Evolutionary conservation across 768 basidiomycete genomes (phyloP).

Genomic region (Amanita molliuscula): DNA sequence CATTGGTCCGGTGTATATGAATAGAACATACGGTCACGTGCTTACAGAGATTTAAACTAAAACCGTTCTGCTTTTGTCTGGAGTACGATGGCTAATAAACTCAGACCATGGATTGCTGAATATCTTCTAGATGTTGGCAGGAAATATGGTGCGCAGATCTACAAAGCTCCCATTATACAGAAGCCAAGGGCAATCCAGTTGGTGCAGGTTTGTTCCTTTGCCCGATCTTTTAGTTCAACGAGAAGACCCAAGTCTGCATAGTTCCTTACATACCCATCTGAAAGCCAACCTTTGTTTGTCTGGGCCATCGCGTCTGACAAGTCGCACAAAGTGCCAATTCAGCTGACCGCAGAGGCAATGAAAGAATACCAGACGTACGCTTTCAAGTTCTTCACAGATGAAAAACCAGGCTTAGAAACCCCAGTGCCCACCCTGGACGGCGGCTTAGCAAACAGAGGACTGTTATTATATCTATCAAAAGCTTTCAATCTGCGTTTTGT

Average conservation of each 20-base stretch:
- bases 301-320: constrained; percentile 64
- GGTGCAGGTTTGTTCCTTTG: constrained; percentile 30
- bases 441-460: constrained; percentile 36
- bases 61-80: too few relatives aligned
- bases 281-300: constrained; percentile 28
- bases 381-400: neutral
- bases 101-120: constrained; percentile 46
- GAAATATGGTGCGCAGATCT: constrained; percentile 36
- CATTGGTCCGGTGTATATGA: too few relatives aligned
- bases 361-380: constrained; percentile 26
- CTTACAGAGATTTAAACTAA: neutral
- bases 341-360: constrained; percentile 44
- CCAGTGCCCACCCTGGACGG: constrained; percentile 15
- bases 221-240: neutral
- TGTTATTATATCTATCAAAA: constrained; percentile 35
- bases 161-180: constrained; percentile 18
- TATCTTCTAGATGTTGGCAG: constrained; percentile 44
- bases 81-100: constrained; percentile 23
- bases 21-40: neutral
- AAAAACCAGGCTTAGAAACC: neutral
- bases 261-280: constrained; percentile 44
- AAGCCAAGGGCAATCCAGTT: constrained; percentile 50
- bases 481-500: constrained; percentile 40
- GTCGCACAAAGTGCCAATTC: constrained; percentile 34
- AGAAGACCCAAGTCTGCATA: constrained; percentile 14